Base-by-base conservation (phyloP, 306 rosid genomes). In the Sphenostylis stenocarpa region DNA sequence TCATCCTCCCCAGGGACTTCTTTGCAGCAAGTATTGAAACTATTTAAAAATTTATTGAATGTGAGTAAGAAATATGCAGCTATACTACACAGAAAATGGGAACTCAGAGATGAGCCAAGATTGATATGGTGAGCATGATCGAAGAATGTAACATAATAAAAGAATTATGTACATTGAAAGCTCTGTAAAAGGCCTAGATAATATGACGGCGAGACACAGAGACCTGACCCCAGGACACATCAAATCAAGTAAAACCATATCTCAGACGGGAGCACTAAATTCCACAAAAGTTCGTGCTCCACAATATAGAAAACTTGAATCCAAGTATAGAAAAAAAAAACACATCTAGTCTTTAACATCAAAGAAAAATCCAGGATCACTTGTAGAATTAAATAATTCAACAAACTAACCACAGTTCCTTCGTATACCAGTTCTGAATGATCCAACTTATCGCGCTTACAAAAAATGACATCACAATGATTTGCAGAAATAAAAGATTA, bases 351-450 rank as follows among this genome's bases (percentile, higher is more conserved):
- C 53, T 16, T 9, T n/a, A 36, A 38, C 17, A 39, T 45, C 21
- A 5, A 11, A 2, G 58, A 29, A 52, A 53, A 23, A 72, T 72
- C 45, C 28, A 17, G 17, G 72, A 41, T 28, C 14, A 41, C 56
- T 62, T 14, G 7, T 13, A 26, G 28, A 45, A 51, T 33, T 38
- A 78, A 47, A 78, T 24, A 51, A 31, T 72, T 52, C 38, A 80
- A 28, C 74, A 6, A 57, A 58, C 65, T 45, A 60, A 47, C 62
- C 4, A 33, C 17, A 20, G 19, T 62, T 20, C 70, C 58, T 21
- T 52, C 51, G 44, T 13, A 33, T n/a, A n/a, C n/a, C n/a, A n/a
- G n/a, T 38, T 55, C 44, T 14, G 8, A 6, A 55, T 15, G 39
- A 72, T 53, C 52, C 36, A 15, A 55, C 38, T 8, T 34, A 0